These are phyloP conservation scores for Teunomyces barrocoloradensis DNA, from an alignment of 805 yeast species.

Conservation along the genomic window DNA sequence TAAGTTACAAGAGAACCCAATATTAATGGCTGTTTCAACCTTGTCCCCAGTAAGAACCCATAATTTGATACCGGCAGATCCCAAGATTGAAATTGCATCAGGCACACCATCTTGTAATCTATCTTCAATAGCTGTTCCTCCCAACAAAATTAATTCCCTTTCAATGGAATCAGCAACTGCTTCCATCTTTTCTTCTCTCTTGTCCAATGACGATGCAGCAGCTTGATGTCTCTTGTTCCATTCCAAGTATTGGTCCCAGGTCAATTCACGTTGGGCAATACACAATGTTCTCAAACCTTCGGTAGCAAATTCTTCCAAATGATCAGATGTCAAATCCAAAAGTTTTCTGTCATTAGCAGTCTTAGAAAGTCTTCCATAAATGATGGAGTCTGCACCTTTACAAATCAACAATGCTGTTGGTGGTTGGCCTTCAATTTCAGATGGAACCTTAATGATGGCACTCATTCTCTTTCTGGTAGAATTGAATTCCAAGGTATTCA, in stretches of 20 bases:
- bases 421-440: conserved; percentile 24
- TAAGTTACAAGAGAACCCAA: conserved; percentile 76
- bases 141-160: conserved; percentile 52
- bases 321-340: conserved; percentile 64
- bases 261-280: conserved; percentile 66
- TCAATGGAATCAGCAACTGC: conserved; percentile 73
- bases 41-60: conserved; percentile 86
- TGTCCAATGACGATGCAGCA: conserved; percentile 61
- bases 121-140: conserved; percentile 84
- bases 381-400: conserved; percentile 84
- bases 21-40: conserved; percentile 80
- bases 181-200: conserved; percentile 72
- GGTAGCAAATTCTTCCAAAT: conserved; percentile 74
- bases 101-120: conserved; percentile 78
- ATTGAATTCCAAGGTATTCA: conserved; percentile 73
- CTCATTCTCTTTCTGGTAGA: conserved; percentile 89
- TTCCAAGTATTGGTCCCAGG: conserved; percentile 57
- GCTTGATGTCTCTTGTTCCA: conserved; percentile 64
- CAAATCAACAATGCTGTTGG: conserved; percentile 64
- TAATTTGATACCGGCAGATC: conserved; percentile 71
- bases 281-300: conserved; percentile 83
- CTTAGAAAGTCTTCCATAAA: conserved; percentile 59
- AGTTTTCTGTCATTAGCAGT: conserved; percentile 46
- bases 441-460: conserved; percentile 69
- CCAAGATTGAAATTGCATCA: conserved; percentile 61